phyloP scores from a whole-genome alignment of 257 asterid species.

The Przewalskia tangutica region DNA sequence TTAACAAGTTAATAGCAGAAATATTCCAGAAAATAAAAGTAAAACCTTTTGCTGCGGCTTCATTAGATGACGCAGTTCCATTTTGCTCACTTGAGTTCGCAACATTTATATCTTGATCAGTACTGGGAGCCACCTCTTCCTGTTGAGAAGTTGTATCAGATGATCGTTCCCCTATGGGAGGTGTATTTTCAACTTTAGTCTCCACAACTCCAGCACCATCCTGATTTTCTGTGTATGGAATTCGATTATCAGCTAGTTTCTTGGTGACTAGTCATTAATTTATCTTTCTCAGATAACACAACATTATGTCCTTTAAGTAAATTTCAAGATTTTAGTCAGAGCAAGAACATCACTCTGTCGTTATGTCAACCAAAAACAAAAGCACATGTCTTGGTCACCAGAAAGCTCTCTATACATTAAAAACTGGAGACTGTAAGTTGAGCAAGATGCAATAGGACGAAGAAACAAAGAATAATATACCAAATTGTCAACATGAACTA shows the following conservation, averaged over 20 bases:
- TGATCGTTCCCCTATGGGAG: slow-evolving; percentile 7
- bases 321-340: not conserved
- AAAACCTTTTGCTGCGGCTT: slow-evolving; percentile 36
- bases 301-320: not conserved
- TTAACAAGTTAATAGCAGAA: not conserved
- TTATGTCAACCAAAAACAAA: not conserved
- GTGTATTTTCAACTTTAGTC: slow-evolving; percentile 9
- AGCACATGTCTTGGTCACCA: not conserved
- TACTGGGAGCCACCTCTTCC: slow-evolving; percentile 3
- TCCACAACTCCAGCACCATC: slow-evolving; percentile 16
- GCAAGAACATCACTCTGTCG: not conserved
- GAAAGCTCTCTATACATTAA: not conserved
- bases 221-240: slow-evolving; percentile 28
- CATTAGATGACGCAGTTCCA: slow-evolving; percentile 22
- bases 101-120: slow-evolving; percentile 21
- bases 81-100: slow-evolving; percentile 25
- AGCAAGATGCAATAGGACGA: not conserved
- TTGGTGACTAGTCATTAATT: not conserved
- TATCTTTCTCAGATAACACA: not conserved
- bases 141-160: slow-evolving; percentile 3
- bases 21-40: slow-evolving; percentile 4
- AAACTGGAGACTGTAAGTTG: not conserved
- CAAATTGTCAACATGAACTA: not conserved
- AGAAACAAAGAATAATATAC: not conserved
- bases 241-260: slow-evolving; percentile 7